These are phyloP conservation scores for Amanita subjunquillea DNA, from an alignment of 768 basidiomycete species.

Conservation along the genomic window DNA sequence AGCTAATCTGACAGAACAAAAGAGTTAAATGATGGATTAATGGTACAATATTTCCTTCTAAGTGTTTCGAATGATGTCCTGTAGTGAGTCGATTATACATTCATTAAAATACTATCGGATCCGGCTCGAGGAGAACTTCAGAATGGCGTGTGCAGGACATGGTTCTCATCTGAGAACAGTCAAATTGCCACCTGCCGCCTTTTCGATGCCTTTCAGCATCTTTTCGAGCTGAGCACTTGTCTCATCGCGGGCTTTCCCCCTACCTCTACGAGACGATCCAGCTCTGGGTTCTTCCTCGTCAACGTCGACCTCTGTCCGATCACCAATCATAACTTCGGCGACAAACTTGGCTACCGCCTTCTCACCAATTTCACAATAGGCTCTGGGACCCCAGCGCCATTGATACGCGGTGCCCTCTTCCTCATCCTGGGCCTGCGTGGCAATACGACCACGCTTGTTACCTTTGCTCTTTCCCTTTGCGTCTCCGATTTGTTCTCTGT, in stretches of 20 bases:
- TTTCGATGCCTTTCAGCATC: slow-evolving; percentile 47
- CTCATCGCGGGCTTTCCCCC: slow-evolving; percentile 12
- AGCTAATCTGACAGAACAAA: background rate
- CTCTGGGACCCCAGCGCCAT: slow-evolving; percentile 82
- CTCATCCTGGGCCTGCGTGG: slow-evolving; percentile 28
- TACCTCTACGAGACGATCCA: slow-evolving; percentile 9
- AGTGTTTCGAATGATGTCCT: background rate
- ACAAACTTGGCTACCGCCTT: slow-evolving; percentile 64
- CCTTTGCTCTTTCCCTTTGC: slow-evolving; percentile 23
- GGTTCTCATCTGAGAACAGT: slow-evolving; percentile 23
- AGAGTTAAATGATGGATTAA: background rate
- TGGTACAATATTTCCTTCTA: background rate
- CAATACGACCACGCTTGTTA: slow-evolving; percentile 43
- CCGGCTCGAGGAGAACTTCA: background rate
- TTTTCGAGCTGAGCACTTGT: slow-evolving; percentile 29
- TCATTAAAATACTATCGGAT: background rate
- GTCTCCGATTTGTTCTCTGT: slow-evolving; percentile 47
- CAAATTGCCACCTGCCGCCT: slow-evolving; percentile 53
- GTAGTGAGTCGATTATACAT: background rate
- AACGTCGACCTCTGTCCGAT: slow-evolving; percentile 18
- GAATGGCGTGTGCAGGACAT: background rate
- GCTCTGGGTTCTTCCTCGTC: slow-evolving; percentile 27
- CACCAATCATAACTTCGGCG: slow-evolving; percentile 65
- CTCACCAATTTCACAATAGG: slow-evolving; percentile 80
- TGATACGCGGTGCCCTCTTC: slow-evolving; percentile 39